These are phyloP conservation scores for Scheffersomyces illinoinensis DNA, from an alignment of 1,139 yeast genomes.

Conservation along the genomic window DNA sequence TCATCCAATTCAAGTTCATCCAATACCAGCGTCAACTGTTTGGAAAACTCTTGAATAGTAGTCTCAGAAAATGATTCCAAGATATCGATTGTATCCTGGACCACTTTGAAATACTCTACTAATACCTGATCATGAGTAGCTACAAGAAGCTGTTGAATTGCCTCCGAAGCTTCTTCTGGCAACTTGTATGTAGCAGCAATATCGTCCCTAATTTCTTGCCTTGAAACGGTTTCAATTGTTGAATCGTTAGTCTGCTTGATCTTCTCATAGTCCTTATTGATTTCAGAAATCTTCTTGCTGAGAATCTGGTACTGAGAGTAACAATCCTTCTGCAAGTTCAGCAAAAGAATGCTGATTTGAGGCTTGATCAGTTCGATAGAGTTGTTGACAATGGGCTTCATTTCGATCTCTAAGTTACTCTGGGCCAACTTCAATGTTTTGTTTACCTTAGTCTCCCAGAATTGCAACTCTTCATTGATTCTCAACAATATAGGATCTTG, in stretches of 20 bases:
- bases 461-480: constrained; percentile 29
- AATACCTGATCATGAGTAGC: constrained; percentile 32
- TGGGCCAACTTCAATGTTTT: constrained; percentile 46
- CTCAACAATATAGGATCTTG: constrained; percentile 4
- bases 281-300: constrained; percentile 45
- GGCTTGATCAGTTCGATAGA: constrained; percentile 36
- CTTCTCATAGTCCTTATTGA: constrained; percentile 50
- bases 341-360: constrained; percentile 39
- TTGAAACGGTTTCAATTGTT: constrained; percentile 35
- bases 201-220: constrained; percentile 61
- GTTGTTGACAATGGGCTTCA: constrained; percentile 34
- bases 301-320: constrained; percentile 47
- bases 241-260: constrained; percentile 40
- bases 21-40: constrained; percentile 33
- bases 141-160: constrained; percentile 36
- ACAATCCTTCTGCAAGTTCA: constrained; percentile 41
- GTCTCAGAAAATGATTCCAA: constrained; percentile 74
- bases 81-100: constrained; percentile 60
- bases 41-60: constrained; percentile 55
- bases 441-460: constrained; percentile 38
- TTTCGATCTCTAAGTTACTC: constrained; percentile 39
- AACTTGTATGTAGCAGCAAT: constrained; percentile 39
- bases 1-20: constrained; percentile 27
- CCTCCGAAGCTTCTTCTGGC: constrained; percentile 32
- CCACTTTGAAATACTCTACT: constrained; percentile 41